Evolutionary conservation across 2,329 filamentous ascomycete species (phyloP), one percentile per base, ranked within the genome.

Genomic region (Talaromyces sp.): DNA sequence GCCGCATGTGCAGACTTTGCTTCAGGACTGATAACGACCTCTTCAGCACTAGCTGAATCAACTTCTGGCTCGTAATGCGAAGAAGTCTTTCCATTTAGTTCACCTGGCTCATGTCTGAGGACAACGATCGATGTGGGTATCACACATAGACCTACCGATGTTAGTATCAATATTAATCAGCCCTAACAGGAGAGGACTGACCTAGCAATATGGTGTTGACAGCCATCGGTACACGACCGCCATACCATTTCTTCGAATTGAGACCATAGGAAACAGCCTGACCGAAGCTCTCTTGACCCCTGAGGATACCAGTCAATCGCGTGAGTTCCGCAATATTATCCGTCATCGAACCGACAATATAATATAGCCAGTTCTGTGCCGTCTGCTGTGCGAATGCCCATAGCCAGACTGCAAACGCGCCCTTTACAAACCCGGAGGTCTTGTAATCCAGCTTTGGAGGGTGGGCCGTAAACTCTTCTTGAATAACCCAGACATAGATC

Each of bases 311-410:
- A 7, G 79, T 77, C 17, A 80, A 77, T 0, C 80, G 76, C 52
- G 73, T 71, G 2, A 76, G 68, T 67, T 87, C 83, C 0, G 83
- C 83, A 65, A 86, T 85, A 59, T 85, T 85, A 61, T 86, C 81
- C 0, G 83, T 85, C 75, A 81, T 85, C 5, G 81, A 84, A 0
- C 83, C 82, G 1, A 86, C 73, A 19, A 86, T 74, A 68, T 85
- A 86, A 67, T 86, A 86, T 0, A 86, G 75, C 82, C 82, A 86
- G 62, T 85, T 86, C 70, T 86, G 84, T 22, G 85, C 70, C 0
- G 81, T 76, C 69, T 86, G 84, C 2, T 82, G 76, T 2, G 83
- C 75, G 67, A 85, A 85, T 61, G 71, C 73, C 83, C 82, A 84
- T 0, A 84, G 74, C 0, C 83, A 71, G 1, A 83, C 67, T 2